Evolutionary conservation across 208 protist species (phyloP).

Genomic region (Naegleria gruberi): DNA sequence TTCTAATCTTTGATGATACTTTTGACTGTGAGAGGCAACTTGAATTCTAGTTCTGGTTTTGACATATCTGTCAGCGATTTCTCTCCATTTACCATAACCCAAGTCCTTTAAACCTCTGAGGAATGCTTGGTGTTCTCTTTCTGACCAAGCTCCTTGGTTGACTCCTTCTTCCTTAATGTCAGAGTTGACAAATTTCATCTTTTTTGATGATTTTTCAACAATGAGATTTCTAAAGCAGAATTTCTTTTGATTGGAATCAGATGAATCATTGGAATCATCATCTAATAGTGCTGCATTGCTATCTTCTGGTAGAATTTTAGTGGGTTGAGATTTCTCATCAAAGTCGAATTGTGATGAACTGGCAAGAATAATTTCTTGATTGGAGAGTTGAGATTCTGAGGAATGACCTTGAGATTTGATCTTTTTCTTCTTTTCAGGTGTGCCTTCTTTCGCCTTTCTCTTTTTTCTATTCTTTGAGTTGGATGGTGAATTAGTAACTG

Average conservation of each 20-base stretch:
- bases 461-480: too few relatives aligned
- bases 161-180: not conserved
- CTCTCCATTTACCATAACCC: slow-evolving; percentile 5
- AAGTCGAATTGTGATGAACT: too few relatives aligned
- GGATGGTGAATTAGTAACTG: too few relatives aligned
- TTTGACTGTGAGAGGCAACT: slow-evolving; percentile 14
- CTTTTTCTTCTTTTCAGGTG: not conserved
- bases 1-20: not conserved
- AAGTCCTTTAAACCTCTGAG: not conserved
- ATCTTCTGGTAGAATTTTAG: too few relatives aligned
- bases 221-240: not conserved
- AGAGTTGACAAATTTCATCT: slow-evolving; percentile 1
- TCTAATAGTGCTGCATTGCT: too few relatives aligned
- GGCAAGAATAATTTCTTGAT: not conserved
- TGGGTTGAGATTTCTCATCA: too few relatives aligned
- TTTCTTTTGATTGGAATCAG: not conserved
- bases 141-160: not conserved
- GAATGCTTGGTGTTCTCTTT: slow-evolving; percentile 17
- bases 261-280: not conserved
- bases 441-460: too few relatives aligned
- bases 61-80: not conserved
- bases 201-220: not conserved
- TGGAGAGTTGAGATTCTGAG: not conserved
- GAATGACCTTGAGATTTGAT: not conserved
- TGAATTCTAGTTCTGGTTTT: slow-evolving; percentile 18